Evolutionary conservation across 2,329 filamentous ascomycete genomes (phyloP).

Genomic region (Cladosporium sp.): DNA sequence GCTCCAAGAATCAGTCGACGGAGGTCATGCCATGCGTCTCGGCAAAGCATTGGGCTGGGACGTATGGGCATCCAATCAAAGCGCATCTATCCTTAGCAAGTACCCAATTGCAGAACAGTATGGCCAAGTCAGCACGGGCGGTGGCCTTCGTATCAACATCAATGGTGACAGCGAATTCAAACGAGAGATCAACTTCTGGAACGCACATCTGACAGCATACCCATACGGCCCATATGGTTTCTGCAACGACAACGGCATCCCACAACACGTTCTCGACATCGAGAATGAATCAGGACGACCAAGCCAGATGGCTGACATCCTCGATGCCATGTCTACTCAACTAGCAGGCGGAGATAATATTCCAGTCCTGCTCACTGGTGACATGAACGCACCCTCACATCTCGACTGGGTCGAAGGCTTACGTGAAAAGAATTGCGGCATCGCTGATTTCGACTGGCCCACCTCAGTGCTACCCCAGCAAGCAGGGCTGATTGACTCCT

Average conservation of each 20-base stretch:
- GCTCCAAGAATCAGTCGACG: slow-evolving; percentile 5
- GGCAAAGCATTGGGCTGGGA: neutral
- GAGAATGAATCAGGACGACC: slow-evolving; percentile 1
- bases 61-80: neutral
- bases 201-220: slow-evolving; percentile 5
- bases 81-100: slow-evolving; percentile 1
- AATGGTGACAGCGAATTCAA: neutral
- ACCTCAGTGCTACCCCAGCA: slow-evolving; percentile 2
- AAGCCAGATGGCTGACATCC: neutral
- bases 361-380: neutral
- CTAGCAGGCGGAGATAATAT: neutral
- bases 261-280: neutral
- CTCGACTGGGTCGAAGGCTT: neutral
- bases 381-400: slow-evolving; percentile 7
- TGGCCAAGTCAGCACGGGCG: neutral
- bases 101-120: neutral
- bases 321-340: slow-evolving; percentile 2
- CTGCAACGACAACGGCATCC: neutral
- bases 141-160: slow-evolving; percentile 4
- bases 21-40: slow-evolving; percentile 1
- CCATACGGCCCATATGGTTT: slow-evolving; percentile 7
- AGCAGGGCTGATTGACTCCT: slow-evolving; percentile 7
- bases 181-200: slow-evolving; percentile 7
- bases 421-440: slow-evolving; percentile 1
- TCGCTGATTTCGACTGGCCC: slow-evolving; percentile 6